A percentile compares a stretch with the other conserved stretches of the same genome.
phyloP scores from a whole-genome alignment of 345 rosid species.

The Pistacia integerrima region DNA sequence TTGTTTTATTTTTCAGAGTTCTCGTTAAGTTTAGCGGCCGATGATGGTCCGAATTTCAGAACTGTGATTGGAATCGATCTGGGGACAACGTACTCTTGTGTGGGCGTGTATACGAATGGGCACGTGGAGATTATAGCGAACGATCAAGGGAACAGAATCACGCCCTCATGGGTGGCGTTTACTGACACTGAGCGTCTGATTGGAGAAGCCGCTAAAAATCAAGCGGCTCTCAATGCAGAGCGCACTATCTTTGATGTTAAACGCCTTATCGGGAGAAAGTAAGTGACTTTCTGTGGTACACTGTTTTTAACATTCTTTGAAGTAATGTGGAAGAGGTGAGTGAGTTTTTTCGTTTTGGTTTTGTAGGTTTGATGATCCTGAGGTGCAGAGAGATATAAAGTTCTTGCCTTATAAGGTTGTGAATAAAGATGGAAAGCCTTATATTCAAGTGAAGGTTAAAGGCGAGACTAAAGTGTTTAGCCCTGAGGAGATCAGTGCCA shows the following conservation, averaged over 20 bases:
- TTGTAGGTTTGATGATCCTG: constrained; percentile 29
- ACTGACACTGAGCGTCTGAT: constrained; percentile 28
- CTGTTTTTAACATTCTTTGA: background rate
- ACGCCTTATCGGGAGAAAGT: constrained; percentile 35
- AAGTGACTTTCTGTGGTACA: background rate
- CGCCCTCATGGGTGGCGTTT: constrained; percentile 36
- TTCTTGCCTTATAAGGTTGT: constrained; percentile 34
- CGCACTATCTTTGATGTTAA: constrained; percentile 35
- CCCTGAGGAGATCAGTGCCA: constrained; percentile 38
- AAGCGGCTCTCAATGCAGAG: constrained; percentile 25
- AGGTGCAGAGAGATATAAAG: constrained; percentile 36
- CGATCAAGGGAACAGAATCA: constrained; percentile 34
- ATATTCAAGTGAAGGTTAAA: constrained; percentile 26
- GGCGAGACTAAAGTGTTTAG: constrained; percentile 32
- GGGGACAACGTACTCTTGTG: constrained; percentile 28
- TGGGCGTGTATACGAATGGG: constrained; percentile 25
- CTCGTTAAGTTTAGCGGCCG: constrained; percentile 27
- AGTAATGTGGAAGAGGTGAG: no score
- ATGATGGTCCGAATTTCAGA: constrained; percentile 20
- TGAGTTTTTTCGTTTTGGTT: background rate
- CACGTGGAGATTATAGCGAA: constrained; percentile 35
- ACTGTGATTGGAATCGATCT: constrained; percentile 18
- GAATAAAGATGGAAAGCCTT: constrained; percentile 36
- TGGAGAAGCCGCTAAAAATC: constrained; percentile 34
- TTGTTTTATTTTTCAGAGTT: constrained; percentile 23